Conservation (phyloP, 768 basidiomycete genomes). For the Boletus patriciae region DNA sequence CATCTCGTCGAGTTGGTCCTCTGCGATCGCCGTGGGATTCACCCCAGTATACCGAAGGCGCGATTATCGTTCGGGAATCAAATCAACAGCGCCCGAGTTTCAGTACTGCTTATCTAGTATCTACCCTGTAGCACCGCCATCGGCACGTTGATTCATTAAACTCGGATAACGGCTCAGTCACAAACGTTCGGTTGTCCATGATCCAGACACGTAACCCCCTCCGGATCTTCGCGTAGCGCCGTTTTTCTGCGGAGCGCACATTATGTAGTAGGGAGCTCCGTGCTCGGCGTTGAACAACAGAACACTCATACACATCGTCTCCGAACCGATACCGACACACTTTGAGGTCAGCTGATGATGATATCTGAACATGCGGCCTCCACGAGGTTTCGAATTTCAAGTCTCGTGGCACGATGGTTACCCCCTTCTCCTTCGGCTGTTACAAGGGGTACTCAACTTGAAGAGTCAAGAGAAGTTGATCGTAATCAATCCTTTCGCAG, state of each 20-base stretch:
- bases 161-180: not conserved
- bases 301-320: not conserved
- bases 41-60: not conserved
- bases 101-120: not conserved
- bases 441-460: not conserved
- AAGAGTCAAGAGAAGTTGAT: not conserved
- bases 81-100: constrained; percentile 7
- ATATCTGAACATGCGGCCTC: constrained; percentile 22
- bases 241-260: not conserved
- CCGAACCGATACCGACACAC: constrained; percentile 10
- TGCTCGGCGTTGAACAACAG: not conserved
- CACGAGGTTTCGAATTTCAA: constrained; percentile 26
- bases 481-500: constrained; percentile 20
- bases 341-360: constrained; percentile 19
- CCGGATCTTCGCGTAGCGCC: not conserved
- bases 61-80: constrained; percentile 17
- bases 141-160: constrained; percentile 8
- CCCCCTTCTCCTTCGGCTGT: not conserved
- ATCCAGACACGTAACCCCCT: not conserved
- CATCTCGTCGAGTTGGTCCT: not conserved
- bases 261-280: constrained; percentile 10
- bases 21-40: constrained; percentile 17
- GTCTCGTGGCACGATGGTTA: constrained; percentile 2
- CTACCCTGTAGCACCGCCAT: constrained; percentile 14
- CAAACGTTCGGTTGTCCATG: not conserved